These are phyloP conservation scores for Phyllosticta citribraziliensis DNA, from an alignment of 2,329 filamentous ascomycete species.

Conservation along the genomic window DNA sequence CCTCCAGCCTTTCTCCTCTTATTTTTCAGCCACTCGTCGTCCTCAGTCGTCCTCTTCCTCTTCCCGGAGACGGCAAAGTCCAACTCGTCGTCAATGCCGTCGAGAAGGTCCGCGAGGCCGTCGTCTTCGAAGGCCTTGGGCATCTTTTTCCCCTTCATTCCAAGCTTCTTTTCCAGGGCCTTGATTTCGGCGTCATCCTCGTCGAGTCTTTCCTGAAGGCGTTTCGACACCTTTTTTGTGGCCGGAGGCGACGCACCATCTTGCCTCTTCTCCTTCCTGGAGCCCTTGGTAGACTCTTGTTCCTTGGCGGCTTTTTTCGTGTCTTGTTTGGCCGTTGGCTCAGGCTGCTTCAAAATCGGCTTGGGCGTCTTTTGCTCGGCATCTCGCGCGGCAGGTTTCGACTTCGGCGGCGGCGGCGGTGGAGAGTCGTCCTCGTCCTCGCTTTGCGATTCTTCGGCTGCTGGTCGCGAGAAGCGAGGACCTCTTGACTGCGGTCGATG, in stretches of 20 bases:
- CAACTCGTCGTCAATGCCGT: slow-evolving; percentile 49
- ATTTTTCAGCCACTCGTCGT: slow-evolving; percentile 48
- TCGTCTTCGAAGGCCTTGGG: slow-evolving; percentile 70
- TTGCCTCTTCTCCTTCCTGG: slow-evolving; percentile 16
- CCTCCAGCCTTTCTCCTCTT: slow-evolving; percentile 46
- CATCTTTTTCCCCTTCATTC: slow-evolving; percentile 67
- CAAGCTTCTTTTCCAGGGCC: slow-evolving; percentile 76
- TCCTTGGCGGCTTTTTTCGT: background rate
- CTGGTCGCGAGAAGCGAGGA: background rate
- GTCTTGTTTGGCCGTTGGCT: background rate
- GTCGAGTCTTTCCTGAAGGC: slow-evolving; percentile 51
- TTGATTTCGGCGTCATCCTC: slow-evolving; percentile 85
- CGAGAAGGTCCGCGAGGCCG: slow-evolving; percentile 69
- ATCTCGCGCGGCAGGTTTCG: slow-evolving; percentile 15
- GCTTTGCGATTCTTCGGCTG: slow-evolving; percentile 1
- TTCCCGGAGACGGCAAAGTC: slow-evolving; percentile 39
- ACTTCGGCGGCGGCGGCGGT: slow-evolving; percentile 11
- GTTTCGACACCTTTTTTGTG: slow-evolving; percentile 23
- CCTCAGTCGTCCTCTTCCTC: slow-evolving; percentile 45
- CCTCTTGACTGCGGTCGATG: background rate
- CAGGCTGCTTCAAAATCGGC: slow-evolving; percentile 26
- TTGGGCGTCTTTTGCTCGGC: slow-evolving; percentile 21
- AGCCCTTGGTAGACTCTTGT: slow-evolving; percentile 14
- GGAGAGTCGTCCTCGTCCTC: slow-evolving; percentile 20
- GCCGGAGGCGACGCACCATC: slow-evolving; percentile 12